Evolutionary conservation across 345 rosid genomes (phyloP).

Genomic region (Durio zibethinus): DNA sequence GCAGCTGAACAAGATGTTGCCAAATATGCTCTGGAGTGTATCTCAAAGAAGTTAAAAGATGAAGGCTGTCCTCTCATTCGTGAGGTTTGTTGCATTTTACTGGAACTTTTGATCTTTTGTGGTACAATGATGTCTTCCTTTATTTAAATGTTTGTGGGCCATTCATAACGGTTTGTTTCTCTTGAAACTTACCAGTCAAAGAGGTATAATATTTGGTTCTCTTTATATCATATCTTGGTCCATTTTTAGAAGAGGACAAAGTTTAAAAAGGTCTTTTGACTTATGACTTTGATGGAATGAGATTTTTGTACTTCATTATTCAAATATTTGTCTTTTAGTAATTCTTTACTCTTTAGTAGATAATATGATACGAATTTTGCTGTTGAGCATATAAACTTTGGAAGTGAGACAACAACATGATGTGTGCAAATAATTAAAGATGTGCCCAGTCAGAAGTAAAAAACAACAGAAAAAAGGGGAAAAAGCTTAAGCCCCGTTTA

Average conservation of each 20-base stretch:
- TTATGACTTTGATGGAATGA: not conserved
- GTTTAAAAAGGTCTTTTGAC: not conserved
- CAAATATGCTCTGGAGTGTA: conserved; percentile 35
- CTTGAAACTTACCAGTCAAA: not conserved
- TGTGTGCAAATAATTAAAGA: not conserved
- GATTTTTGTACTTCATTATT: not conserved
- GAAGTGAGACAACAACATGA: not conserved
- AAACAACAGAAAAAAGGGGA: not conserved
- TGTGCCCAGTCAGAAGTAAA: not conserved
- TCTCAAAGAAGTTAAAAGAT: conserved; percentile 26
- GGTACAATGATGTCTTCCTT: not conserved
- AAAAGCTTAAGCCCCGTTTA: not conserved
- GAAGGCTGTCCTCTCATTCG: conserved; percentile 25
- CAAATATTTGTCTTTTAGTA: not conserved
- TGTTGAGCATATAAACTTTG: not conserved
- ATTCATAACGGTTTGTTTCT: not conserved
- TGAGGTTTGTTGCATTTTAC: conserved; percentile 29
- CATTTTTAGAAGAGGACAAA: not conserved
- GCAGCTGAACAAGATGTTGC: conserved; percentile 52
- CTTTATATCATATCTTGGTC: not conserved
- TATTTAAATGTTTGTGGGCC: not conserved
- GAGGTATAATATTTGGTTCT: not conserved
- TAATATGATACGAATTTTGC: not conserved
- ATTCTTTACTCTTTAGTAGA: not conserved
- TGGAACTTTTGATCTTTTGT: not conserved